phyloP scores from a whole-genome alignment of 768 basidiomycete species.

The Trametes sanguinea region DNA sequence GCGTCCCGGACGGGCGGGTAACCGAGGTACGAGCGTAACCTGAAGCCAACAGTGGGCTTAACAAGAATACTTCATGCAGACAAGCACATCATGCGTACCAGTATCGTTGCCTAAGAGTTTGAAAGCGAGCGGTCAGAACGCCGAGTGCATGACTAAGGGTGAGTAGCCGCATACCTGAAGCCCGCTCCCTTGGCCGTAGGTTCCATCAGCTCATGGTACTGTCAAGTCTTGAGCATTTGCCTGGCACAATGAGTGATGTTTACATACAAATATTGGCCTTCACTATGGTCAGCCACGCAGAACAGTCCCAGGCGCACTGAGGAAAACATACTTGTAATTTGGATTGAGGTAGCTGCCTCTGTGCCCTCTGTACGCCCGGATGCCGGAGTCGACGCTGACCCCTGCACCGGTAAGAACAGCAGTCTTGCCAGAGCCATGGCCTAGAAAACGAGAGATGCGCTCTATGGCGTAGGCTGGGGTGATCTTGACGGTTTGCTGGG shows the following conservation, averaged over 20 bases:
- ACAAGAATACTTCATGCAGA: too few relatives aligned
- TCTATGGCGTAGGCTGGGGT: slow-evolving; percentile 56
- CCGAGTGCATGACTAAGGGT: background rate
- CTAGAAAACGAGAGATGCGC: slow-evolving; percentile 65
- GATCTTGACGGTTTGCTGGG: slow-evolving; percentile 44
- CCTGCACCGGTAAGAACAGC: slow-evolving; percentile 87
- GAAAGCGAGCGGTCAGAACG: background rate
- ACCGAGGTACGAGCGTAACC: slow-evolving; percentile 79
- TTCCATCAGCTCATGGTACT: slow-evolving; percentile 84
- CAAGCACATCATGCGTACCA: slow-evolving; percentile 47
- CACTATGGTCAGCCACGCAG: background rate
- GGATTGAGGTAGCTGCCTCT: slow-evolving; percentile 90
- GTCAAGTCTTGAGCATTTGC: slow-evolving; percentile 23
- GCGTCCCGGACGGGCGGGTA: slow-evolving; percentile 85
- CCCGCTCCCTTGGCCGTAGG: slow-evolving; percentile 63
- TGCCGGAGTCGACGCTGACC: slow-evolving; percentile 93
- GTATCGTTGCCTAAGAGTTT: slow-evolving; percentile 70
- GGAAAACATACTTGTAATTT: slow-evolving; percentile 70
- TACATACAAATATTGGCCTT: slow-evolving; percentile 31
- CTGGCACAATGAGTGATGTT: slow-evolving; percentile 28
- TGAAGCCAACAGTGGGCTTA: slow-evolving; percentile 10
- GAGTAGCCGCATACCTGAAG: slow-evolving; percentile 56
- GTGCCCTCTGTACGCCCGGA: slow-evolving; percentile 86
- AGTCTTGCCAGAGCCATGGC: slow-evolving; percentile 65
- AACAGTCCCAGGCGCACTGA: background rate